Evolutionary conservation across 1,284 basidiomycete species (phyloP).

Genomic region (Veloporphyrellus conicus): DNA sequence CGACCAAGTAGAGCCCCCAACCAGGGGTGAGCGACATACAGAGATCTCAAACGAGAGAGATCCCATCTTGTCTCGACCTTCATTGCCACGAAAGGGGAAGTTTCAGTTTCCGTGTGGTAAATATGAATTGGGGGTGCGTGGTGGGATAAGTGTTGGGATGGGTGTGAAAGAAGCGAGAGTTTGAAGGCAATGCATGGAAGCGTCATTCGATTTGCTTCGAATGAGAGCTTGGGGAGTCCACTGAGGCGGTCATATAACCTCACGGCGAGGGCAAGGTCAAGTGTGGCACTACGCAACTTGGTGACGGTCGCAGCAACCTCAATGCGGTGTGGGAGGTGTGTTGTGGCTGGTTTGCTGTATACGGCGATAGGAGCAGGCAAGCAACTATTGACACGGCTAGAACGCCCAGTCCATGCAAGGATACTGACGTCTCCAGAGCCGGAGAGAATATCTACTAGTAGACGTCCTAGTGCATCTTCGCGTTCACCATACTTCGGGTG

Average conservation of each 20-base stretch:
- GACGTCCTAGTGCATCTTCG: neutral
- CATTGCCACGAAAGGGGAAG: neutral
- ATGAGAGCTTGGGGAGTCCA: neutral
- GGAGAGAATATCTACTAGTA: neutral
- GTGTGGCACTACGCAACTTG: too few species aligned
- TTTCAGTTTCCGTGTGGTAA: neutral
- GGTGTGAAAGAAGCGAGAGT: neutral
- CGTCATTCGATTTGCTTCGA: neutral
- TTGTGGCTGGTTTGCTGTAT: neutral
- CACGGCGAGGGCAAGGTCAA: too few species aligned
- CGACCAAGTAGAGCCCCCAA: neutral
- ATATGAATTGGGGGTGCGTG: neutral
- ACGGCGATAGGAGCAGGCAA: neutral
- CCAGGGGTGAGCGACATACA: constrained; percentile 4
- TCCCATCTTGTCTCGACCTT: neutral
- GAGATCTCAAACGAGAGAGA: neutral
- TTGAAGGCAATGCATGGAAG: neutral
- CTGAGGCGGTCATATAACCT: too few species aligned
- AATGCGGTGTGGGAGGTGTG: too few species aligned
- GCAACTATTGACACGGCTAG: neutral
- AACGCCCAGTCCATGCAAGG: neutral
- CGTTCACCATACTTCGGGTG: too few species aligned
- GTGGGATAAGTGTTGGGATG: too few species aligned
- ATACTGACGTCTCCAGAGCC: neutral
- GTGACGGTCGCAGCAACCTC: too few species aligned